Evolutionary conservation across 805 yeast species (phyloP).

Genomic region (Lipomyces oligophaga): DNA sequence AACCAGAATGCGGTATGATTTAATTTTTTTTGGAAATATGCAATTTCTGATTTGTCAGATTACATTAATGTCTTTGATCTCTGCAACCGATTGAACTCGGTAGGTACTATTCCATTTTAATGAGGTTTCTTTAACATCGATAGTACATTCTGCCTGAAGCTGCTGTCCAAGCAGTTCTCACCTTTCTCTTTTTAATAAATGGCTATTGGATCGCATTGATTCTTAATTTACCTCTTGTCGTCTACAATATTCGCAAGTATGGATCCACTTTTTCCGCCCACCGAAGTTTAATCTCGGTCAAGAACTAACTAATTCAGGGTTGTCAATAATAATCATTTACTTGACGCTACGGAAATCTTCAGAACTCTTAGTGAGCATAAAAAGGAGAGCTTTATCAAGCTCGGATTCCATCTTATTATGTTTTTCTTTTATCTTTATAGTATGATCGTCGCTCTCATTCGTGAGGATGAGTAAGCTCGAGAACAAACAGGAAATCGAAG

Average conservation of each 20-base stretch:
- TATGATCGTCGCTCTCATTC: slow-evolving; percentile 29
- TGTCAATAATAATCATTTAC: slow-evolving; percentile 71
- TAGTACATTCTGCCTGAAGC: slow-evolving; percentile 87
- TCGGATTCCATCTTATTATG: slow-evolving; percentile 85
- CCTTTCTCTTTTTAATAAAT: slow-evolving; percentile 67
- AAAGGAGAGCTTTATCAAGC: slow-evolving; percentile 83
- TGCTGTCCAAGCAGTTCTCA: slow-evolving; percentile 66
- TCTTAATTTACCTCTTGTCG: slow-evolving; percentile 76
- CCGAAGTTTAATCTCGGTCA: background rate
- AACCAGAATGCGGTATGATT: slow-evolving; percentile 30
- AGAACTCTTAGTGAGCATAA: slow-evolving; percentile 90
- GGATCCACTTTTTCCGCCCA: slow-evolving; percentile 1
- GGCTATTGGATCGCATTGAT: slow-evolving; percentile 92
- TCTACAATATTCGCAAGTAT: slow-evolving; percentile 73
- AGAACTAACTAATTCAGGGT: slow-evolving; percentile 33
- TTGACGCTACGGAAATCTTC: slow-evolving; percentile 97
- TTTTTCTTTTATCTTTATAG: slow-evolving; percentile 89
- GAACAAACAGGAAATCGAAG: too few relatives aligned
- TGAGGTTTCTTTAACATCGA: background rate
- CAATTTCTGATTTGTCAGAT: slow-evolving; percentile 49
- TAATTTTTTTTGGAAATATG: background rate
- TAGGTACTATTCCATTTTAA: slow-evolving; percentile 18
- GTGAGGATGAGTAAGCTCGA: slow-evolving; percentile 24
- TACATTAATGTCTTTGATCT: slow-evolving; percentile 96
- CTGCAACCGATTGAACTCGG: slow-evolving; percentile 80